Evolutionary conservation across 305 asterid genomes (phyloP).

Genomic region (Fraxinus albicans): DNA sequence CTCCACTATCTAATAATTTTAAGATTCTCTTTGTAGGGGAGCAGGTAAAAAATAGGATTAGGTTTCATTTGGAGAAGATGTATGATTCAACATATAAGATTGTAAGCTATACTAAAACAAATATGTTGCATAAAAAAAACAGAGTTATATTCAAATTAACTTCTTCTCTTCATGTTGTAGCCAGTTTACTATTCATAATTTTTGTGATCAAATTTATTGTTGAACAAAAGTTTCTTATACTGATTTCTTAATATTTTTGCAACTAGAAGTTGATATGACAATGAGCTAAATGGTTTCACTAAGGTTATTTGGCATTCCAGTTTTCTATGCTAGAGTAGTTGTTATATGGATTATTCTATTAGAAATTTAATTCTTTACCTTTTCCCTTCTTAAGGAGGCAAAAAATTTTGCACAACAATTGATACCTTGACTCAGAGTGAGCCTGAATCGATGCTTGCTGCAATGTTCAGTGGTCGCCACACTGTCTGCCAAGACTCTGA

Average conservation of each 20-base stretch:
- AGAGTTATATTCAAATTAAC: not conserved
- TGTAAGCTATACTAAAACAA: not conserved
- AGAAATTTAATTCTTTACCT: slow-evolving; percentile 5
- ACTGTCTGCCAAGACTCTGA: slow-evolving; percentile 63
- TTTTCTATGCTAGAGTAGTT: slow-evolving; percentile 1
- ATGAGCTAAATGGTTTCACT: not conserved
- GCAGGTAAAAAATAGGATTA: slow-evolving; percentile 9
- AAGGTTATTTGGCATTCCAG: not conserved
- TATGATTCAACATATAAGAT: not conserved
- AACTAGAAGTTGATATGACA: slow-evolving; percentile 9
- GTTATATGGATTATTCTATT: not conserved
- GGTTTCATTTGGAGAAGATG: not conserved
- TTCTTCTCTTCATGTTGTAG: not conserved
- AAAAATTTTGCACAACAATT: slow-evolving; percentile 76
- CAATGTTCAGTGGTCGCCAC: slow-evolving; percentile 97
- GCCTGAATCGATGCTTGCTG: slow-evolving; percentile 95
- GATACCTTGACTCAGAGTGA: slow-evolving; percentile 87
- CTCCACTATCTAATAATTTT: not conserved
- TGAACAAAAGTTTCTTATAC: not conserved
- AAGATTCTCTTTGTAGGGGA: slow-evolving; percentile 3
- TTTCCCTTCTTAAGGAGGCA: slow-evolving; percentile 60
- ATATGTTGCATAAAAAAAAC: not conserved
- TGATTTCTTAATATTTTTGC: slow-evolving; percentile 10
- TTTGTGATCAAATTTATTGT: slow-evolving; percentile 9
- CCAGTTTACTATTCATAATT: slow-evolving; percentile 8